These are phyloP conservation scores for Meyerozyma carpophila DNA, from an alignment of 1,139 yeast species.

Conservation along the genomic window DNA sequence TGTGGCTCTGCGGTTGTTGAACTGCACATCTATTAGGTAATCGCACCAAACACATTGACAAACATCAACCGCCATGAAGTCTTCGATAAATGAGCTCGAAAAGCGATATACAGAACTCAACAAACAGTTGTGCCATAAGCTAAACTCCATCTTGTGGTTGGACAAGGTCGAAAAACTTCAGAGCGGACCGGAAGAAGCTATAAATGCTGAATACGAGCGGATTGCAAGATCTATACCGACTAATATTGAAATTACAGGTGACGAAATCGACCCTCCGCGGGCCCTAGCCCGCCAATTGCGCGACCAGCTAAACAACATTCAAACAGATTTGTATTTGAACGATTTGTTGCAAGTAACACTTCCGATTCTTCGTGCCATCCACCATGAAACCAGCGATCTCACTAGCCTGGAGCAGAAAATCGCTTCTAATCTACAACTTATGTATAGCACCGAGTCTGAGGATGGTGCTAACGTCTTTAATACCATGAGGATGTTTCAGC, in stretches of 20 bases:
- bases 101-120: conserved; percentile 7
- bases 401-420: conserved; percentile 9
- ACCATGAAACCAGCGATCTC: conserved; percentile 8
- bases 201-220: conserved; percentile 1
- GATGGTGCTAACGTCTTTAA: neutral
- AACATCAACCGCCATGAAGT: neutral
- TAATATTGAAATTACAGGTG: conserved; percentile 1
- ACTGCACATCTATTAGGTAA: neutral
- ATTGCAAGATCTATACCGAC: neutral
- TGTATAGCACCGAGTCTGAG: conserved; percentile 5
- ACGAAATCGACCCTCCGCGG: neutral
- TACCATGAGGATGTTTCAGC: conserved; percentile 1
- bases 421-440: conserved; percentile 8
- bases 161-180: conserved; percentile 5
- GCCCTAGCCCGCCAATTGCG: conserved; percentile 3
- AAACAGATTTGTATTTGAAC: conserved; percentile 5
- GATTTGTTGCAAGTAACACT: conserved; percentile 7
- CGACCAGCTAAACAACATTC: conserved; percentile 6
- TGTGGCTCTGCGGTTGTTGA: neutral
- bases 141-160: conserved; percentile 7
- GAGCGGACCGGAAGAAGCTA: conserved; percentile 1
- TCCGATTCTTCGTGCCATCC: conserved; percentile 9
- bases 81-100: conserved; percentile 1
- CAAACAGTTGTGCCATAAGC: conserved; percentile 6
- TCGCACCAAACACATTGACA: neutral